phyloP scores from a whole-genome alignment of 1,284 basidiomycete species.

The Anthracocystis walkeri region DNA sequence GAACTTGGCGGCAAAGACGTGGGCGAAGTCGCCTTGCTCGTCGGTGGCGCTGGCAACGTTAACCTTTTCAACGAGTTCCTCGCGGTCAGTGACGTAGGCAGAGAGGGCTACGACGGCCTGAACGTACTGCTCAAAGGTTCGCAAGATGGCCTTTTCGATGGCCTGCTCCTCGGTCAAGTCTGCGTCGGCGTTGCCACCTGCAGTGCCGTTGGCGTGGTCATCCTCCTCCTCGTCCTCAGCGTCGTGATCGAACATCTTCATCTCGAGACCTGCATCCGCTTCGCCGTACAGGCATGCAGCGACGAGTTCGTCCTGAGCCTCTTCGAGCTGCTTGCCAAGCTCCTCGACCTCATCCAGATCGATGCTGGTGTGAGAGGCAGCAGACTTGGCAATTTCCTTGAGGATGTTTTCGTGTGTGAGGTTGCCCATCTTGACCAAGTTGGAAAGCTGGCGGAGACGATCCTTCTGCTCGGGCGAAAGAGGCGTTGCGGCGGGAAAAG shows the following conservation, averaged over 20 bases:
- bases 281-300: constrained; percentile 55
- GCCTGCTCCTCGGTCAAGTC: constrained; percentile 46
- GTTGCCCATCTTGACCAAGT: constrained; percentile 55
- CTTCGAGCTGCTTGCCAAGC: constrained; percentile 46
- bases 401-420: constrained; percentile 45
- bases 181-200: constrained; percentile 25
- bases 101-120: constrained; percentile 39
- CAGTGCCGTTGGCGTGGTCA: constrained; percentile 7
- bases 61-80: constrained; percentile 41
- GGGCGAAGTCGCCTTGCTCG: constrained; percentile 36
- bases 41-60: constrained; percentile 39
- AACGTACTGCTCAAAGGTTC: constrained; percentile 51
- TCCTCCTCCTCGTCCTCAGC: constrained; percentile 15
- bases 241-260: constrained; percentile 42
- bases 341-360: constrained; percentile 53
- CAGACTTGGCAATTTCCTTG: constrained; percentile 41
- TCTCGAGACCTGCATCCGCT: constrained; percentile 45
- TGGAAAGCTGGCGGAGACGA: constrained; percentile 39
- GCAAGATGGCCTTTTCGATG: constrained; percentile 48
- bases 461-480: constrained; percentile 43
- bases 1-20: constrained; percentile 45
- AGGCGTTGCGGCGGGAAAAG: constrained; percentile 39
- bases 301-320: constrained; percentile 58
- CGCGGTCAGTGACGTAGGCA: constrained; percentile 44
- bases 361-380: constrained; percentile 5